phyloP scores from a whole-genome alignment of 257 asterid genomes.

The Forsythia suspensa region DNA sequence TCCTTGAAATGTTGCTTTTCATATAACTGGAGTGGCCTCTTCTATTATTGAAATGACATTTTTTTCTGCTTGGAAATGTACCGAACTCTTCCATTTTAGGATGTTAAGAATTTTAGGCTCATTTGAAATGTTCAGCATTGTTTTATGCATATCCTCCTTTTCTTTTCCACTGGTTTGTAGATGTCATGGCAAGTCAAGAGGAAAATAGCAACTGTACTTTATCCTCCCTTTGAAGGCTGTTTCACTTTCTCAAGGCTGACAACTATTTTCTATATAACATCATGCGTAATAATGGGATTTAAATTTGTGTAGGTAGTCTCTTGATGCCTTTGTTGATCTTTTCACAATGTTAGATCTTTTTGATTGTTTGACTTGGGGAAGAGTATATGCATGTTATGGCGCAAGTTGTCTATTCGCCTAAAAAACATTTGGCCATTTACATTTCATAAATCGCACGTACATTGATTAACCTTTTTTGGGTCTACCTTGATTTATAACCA shows the following conservation, averaged over 20 bases:
- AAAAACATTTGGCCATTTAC: slow-evolving; percentile 1
- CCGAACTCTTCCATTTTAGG: slow-evolving; percentile 31
- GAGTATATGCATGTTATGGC: background rate
- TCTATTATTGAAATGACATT: slow-evolving; percentile 28
- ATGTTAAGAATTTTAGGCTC: slow-evolving; percentile 44
- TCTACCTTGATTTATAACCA: background rate
- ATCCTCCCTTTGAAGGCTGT: slow-evolving; percentile 84
- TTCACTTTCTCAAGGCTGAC: slow-evolving; percentile 89
- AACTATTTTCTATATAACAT: slow-evolving; percentile 60
- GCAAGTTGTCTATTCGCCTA: too few relatives aligned
- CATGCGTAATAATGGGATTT: slow-evolving; percentile 45
- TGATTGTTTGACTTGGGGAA: slow-evolving; percentile 9
- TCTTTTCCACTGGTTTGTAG: slow-evolving; percentile 88
- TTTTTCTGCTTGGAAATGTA: slow-evolving; percentile 34
- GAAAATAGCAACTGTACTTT: slow-evolving; percentile 80
- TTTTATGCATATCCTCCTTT: slow-evolving; percentile 66
- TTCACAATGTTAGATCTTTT: slow-evolving; percentile 11
- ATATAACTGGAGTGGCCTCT: slow-evolving; percentile 15
- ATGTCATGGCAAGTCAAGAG: slow-evolving; percentile 81
- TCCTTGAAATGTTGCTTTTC: slow-evolving; percentile 23
- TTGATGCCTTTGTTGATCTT: slow-evolving; percentile 28
- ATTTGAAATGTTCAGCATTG: slow-evolving; percentile 36
- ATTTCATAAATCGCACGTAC: background rate
- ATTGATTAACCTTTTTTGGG: background rate
- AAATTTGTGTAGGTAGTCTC: slow-evolving; percentile 27